These are phyloP conservation scores for Salix udensis DNA, from an alignment of 345 rosid species.

Conservation along the genomic window DNA sequence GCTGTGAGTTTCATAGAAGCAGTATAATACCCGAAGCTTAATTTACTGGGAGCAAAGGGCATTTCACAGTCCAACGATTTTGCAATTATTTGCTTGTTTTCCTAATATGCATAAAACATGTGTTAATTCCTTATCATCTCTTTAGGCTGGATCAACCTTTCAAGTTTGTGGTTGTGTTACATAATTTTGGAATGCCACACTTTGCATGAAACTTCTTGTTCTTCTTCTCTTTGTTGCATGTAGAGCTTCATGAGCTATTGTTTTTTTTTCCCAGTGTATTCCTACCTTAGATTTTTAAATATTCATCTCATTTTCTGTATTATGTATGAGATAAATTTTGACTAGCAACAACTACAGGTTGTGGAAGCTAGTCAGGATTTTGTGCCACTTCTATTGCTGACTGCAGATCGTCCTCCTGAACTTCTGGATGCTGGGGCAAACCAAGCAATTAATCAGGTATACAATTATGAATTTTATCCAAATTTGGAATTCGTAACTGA, in stretches of 20 bases:
- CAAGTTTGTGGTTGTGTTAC: background rate
- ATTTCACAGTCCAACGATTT: background rate
- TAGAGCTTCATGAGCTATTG: background rate
- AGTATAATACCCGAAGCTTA: background rate
- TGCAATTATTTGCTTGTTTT: background rate
- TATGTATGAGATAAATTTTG: constrained; percentile 1
- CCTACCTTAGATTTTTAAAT: background rate
- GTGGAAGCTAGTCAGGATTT: constrained; percentile 98
- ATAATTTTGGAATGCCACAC: too few species aligned
- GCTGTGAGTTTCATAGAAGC: constrained; percentile 62
- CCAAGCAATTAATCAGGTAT: constrained; percentile 91
- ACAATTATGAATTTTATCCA: background rate
- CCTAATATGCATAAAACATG: background rate
- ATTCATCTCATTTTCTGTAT: background rate
- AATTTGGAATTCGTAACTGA: constrained; percentile 3
- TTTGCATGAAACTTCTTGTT: background rate
- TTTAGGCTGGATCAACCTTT: background rate
- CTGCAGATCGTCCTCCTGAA: constrained; percentile 98
- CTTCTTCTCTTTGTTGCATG: background rate
- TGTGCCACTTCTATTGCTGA: constrained; percentile 75
- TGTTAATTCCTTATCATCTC: background rate
- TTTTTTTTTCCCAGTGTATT: background rate
- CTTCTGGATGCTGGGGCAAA: constrained; percentile 89
- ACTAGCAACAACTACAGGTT: constrained; percentile 48
- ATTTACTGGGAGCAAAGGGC: background rate